Conservation (phyloP, 75 land plant genomes). For the Cupressus sempervirens region DNA sequence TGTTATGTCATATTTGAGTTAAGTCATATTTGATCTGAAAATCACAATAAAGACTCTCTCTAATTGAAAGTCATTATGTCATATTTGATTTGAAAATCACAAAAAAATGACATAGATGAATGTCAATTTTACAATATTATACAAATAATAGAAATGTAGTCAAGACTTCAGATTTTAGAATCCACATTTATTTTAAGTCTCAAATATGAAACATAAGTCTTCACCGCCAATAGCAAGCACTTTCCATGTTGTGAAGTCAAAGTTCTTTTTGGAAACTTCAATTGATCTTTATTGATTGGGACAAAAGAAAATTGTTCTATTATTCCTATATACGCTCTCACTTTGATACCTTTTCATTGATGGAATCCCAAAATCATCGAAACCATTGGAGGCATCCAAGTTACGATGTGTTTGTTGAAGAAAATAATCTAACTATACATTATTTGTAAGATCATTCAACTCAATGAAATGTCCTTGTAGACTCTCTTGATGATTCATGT, state of each 20-base stretch:
- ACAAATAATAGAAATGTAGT: neutral
- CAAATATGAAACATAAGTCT: too few relatives aligned
- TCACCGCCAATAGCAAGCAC: neutral
- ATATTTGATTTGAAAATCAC: neutral
- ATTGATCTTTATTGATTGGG: neutral
- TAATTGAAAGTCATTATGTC: neutral
- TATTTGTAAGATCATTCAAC: neutral
- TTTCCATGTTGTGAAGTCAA: neutral
- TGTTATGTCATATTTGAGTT: too few relatives aligned
- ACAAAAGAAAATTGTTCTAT: neutral
- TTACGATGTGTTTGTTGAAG: neutral
- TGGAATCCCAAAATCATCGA: neutral
- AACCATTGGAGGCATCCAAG: neutral
- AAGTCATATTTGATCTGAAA: too few relatives aligned
- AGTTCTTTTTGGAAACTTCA: neutral
- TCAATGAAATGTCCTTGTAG: neutral
- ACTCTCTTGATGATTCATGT: neutral
- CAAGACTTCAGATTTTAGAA: neutral
- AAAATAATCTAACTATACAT: neutral
- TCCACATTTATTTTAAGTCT: neutral
- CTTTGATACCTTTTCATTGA: neutral
- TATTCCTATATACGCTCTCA: neutral
- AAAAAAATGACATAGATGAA: neutral
- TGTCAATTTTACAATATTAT: neutral
- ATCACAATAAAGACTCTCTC: too few relatives aligned